Base-by-base conservation (phyloP, 2,329 filamentous ascomycete species). In the Colletotrichum lupini region DNA sequence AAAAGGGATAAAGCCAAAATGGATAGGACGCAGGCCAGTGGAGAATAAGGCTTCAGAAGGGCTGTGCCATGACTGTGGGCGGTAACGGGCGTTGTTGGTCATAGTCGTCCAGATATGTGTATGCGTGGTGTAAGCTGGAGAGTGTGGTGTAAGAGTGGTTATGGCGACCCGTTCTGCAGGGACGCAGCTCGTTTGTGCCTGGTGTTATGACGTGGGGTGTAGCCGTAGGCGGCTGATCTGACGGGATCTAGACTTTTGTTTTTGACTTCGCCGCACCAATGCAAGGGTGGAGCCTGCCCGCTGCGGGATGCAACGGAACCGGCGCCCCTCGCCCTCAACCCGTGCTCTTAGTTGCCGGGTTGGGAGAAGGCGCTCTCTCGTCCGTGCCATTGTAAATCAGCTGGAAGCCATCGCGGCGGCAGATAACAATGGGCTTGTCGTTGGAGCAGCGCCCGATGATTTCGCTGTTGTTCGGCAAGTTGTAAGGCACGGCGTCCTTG, bases 361-460 rank as follows among this genome's bases (percentile, higher is more conserved):
- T 73, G 14, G 70, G 70, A 24, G 70, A 73, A 37, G 70, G 70
- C 56, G 70, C 37, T 16, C 67, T 55, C 30, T 62, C 59, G 46
- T 73, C 70, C 46, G 49, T 61, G 42, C 68, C 69, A 28, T 73
- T 73, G 74, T 75, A 77, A 35, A 83, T 73, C 56, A 84, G 81
- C 4, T 79, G 79, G 37, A 85, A 74, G 4, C 76, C 75, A 28
- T 83, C 80, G 37, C 81, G 81, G 11, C 79, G 78, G 72, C 84
- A 86, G 5, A 83, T 79, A 12, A 86, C 80, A 19, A 86, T 81
- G 4, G 85, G 82, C 14, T 79, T 76, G 26, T 81, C 80, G 49
- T 81, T 74, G 0, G 78, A 77, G 11, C 79, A 80, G 52, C 80
- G 79, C 8, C 85, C 84, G 4, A 87, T 68, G 1, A 87, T 73